Conservation (phyloP, 139 green algal species). For the Bryopsis sp. region DNA sequence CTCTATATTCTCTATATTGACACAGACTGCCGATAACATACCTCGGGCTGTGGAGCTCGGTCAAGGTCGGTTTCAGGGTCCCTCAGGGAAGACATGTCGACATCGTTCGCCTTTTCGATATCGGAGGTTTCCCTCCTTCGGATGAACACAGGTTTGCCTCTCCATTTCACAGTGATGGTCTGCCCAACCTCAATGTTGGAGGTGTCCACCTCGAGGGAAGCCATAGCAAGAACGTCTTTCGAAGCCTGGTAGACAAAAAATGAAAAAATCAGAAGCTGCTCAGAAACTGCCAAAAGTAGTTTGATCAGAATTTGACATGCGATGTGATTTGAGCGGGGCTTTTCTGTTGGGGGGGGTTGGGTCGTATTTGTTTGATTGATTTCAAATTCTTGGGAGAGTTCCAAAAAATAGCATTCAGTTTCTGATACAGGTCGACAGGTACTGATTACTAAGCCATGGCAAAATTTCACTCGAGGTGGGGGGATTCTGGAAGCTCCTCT, state of each 20-base stretch:
- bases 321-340: too few species aligned
- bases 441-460: too few species aligned
- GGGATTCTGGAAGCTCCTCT: too few species aligned
- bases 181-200: constrained; percentile 70
- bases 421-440: too few species aligned
- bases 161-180: constrained; percentile 97
- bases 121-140: constrained; percentile 74
- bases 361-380: too few species aligned
- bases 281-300: too few species aligned
- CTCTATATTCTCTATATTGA: neutral
- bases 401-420: too few species aligned
- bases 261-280: neutral
- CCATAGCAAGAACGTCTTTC: constrained; percentile 88
- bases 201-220: constrained; percentile 92
- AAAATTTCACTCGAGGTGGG: too few species aligned
- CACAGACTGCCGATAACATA: constrained; percentile 18
- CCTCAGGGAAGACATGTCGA: constrained; percentile 67
- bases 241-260: constrained; percentile 41
- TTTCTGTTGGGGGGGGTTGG: too few species aligned
- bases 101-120: constrained; percentile 61
- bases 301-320: too few species aligned
- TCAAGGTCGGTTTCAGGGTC: constrained; percentile 82
- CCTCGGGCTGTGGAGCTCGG: constrained; percentile 71
- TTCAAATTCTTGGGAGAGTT: too few species aligned
- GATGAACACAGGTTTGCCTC: constrained; percentile 99